Conservation (phyloP, 192 early-diverging fungal genomes). For the Coemansia sp. region DNA sequence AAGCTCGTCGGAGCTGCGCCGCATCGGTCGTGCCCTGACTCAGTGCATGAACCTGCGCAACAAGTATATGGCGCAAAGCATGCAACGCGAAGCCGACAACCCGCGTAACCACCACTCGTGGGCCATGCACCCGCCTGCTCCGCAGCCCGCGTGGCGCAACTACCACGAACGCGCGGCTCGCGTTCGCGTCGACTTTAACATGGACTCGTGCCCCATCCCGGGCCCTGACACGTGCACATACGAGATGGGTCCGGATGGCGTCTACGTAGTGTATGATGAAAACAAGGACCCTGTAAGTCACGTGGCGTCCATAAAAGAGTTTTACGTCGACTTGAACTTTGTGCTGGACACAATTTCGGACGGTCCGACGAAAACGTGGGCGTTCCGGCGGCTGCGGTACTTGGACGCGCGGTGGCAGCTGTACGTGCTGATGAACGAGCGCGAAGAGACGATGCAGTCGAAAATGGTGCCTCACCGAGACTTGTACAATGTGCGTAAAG, state of each 20-base stretch:
- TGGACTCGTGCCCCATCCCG: slow-evolving; percentile 14
- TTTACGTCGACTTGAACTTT: slow-evolving; percentile 81
- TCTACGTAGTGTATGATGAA: slow-evolving; percentile 15
- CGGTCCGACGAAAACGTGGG: slow-evolving; percentile 91
- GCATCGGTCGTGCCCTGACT: slow-evolving; percentile 54
- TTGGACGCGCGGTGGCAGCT: slow-evolving; percentile 92
- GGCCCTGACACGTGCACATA: slow-evolving; percentile 30
- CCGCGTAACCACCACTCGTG: slow-evolving; percentile 77
- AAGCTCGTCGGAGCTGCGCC: slow-evolving; percentile 31
- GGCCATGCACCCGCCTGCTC: slow-evolving; percentile 85
- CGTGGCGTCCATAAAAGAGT: slow-evolving; percentile 79
- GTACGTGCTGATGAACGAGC: slow-evolving; percentile 89
- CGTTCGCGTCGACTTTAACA: slow-evolving; percentile 16
- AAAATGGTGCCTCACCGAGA: slow-evolving; percentile 94
- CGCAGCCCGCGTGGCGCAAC: slow-evolving; percentile 69
- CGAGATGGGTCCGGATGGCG: slow-evolving; percentile 59
- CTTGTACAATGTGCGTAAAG: slow-evolving; percentile 97
- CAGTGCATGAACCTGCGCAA: slow-evolving; percentile 76
- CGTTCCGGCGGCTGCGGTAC: slow-evolving; percentile 84
- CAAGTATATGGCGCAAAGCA: slow-evolving; percentile 77
- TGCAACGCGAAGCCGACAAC: slow-evolving; percentile 77
- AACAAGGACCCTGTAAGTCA: too few species aligned
- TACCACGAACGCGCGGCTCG: slow-evolving; percentile 22
- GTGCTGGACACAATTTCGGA: slow-evolving; percentile 75
- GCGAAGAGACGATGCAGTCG: slow-evolving; percentile 88